phyloP scores from a whole-genome alignment of 2,329 filamentous ascomycete genomes.

The Drechmeria coniospora region DNA sequence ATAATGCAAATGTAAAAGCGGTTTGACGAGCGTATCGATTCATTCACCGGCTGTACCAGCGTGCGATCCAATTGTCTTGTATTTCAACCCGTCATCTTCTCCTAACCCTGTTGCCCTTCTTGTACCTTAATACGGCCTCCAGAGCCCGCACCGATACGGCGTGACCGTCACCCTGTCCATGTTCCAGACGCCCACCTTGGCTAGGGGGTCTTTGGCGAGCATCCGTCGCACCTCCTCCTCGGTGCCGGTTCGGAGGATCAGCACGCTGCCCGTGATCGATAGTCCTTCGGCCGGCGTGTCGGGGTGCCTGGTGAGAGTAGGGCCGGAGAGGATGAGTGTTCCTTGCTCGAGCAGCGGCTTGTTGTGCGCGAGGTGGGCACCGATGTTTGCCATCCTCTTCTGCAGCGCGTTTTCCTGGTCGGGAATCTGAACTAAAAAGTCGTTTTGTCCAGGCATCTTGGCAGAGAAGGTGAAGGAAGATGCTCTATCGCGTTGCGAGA shows the following conservation, averaged over 20 bases:
- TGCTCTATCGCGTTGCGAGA: too few species aligned
- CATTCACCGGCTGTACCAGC: too few species aligned
- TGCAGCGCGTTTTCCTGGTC: neutral
- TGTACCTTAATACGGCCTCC: slow-evolving; percentile 1
- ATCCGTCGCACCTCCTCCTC: neutral
- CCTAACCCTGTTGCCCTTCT: too few species aligned
- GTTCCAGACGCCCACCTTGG: neutral
- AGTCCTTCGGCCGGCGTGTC: neutral
- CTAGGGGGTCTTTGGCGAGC: neutral
- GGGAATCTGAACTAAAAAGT: slow-evolving; percentile 1
- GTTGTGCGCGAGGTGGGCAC: neutral
- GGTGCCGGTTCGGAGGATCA: neutral
- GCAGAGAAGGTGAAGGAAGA: too few species aligned
- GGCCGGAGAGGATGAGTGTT: neutral
- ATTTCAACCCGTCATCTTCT: too few species aligned
- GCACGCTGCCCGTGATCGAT: neutral
- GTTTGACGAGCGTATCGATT: too few species aligned
- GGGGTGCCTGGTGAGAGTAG: neutral
- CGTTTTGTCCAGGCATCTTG: neutral
- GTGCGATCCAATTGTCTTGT: too few species aligned
- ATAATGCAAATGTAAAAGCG: too few species aligned
- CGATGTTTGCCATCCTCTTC: neutral
- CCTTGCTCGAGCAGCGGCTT: neutral
- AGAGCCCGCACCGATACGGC: neutral
- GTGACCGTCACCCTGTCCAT: neutral